These are phyloP conservation scores for Plantago coronopus DNA, from an alignment of 305 asterid species.

Conservation along the genomic window DNA sequence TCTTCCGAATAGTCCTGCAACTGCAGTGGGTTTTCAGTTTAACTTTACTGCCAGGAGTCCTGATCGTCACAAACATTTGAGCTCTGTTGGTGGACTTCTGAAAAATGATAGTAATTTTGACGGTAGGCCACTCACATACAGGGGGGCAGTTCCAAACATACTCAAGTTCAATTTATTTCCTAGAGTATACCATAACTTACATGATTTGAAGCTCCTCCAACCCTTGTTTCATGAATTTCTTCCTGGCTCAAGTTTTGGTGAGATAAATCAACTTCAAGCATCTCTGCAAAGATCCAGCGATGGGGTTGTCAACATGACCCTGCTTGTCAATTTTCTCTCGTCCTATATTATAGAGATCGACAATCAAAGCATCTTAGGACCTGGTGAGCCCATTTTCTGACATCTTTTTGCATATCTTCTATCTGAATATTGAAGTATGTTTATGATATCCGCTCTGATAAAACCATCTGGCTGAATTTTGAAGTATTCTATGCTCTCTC, in stretches of 20 bases:
- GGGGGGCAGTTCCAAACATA: conserved; percentile 74
- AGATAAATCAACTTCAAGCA: conserved; percentile 53
- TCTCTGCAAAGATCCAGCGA: conserved; percentile 61
- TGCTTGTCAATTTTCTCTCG: conserved; percentile 76
- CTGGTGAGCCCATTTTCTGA: conserved; percentile 65
- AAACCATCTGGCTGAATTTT: conserved; percentile 13
- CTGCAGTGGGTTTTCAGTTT: conserved; percentile 87
- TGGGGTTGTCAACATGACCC: conserved; percentile 79
- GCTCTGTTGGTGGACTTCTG: conserved; percentile 76
- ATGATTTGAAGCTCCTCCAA: conserved; percentile 74
- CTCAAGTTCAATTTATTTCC: conserved; percentile 86
- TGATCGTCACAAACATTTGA: conserved; percentile 57
- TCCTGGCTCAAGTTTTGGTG: conserved; percentile 76
- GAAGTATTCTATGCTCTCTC: no score
- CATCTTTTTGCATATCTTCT: conserved; percentile 2
- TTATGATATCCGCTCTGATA: conserved; percentile 13
- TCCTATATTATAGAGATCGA: conserved; percentile 80
- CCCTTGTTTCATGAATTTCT: conserved; percentile 89
- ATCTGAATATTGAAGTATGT: conserved; percentile 5
- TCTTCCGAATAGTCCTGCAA: conserved; percentile 79
- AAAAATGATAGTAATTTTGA: conserved; percentile 54
- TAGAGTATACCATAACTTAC: conserved; percentile 63
- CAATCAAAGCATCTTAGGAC: conserved; percentile 66
- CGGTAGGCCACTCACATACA: conserved; percentile 53
- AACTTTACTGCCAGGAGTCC: conserved; percentile 75